Conservation (phyloP, 176 grass and related monocot genomes). For the Alloteropsis semialata region DNA sequence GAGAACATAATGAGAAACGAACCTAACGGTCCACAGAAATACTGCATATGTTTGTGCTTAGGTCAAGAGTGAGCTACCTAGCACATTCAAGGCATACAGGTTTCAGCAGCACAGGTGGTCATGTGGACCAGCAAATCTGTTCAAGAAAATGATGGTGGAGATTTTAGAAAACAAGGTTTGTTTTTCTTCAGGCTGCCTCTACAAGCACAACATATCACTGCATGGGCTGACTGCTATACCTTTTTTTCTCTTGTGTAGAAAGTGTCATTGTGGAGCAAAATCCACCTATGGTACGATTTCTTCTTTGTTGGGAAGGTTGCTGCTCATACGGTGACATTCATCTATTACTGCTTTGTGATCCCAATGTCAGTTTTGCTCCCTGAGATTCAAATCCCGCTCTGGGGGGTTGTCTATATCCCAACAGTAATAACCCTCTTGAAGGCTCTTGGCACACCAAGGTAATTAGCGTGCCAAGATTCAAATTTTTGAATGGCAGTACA, state of each 20-base stretch:
- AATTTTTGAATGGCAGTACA: neutral
- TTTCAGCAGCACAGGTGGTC: slow-evolving; percentile 99
- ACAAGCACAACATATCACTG: neutral
- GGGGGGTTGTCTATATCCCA: slow-evolving; percentile 82
- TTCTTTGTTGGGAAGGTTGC: slow-evolving; percentile 87
- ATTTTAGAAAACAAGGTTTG: slow-evolving; percentile 68
- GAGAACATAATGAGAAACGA: neutral
- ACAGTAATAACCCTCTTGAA: slow-evolving; percentile 85
- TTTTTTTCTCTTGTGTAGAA: slow-evolving; percentile 45
- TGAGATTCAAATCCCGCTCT: slow-evolving; percentile 70
- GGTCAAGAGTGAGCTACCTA: slow-evolving; percentile 93
- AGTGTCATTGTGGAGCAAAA: slow-evolving; percentile 62
- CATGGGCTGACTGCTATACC: slow-evolving; percentile 5
- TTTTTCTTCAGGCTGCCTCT: neutral
- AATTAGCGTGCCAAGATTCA: neutral
- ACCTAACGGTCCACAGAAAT: slow-evolving; percentile 16
- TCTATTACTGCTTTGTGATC: slow-evolving; percentile 77
- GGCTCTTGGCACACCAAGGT: slow-evolving; percentile 82
- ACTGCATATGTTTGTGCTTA: slow-evolving; percentile 25
- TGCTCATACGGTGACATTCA: slow-evolving; percentile 86
- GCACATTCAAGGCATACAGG: slow-evolving; percentile 90
- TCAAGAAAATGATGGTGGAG: slow-evolving; percentile 81
- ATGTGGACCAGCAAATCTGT: slow-evolving; percentile 84
- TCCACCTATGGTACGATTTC: slow-evolving; percentile 83
- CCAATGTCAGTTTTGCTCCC: slow-evolving; percentile 73